A percentile compares a stretch with the other conserved stretches of the same genome.
phyloP scores from a whole-genome alignment of 805 yeast species.

The Barnettozyma siamensis region DNA sequence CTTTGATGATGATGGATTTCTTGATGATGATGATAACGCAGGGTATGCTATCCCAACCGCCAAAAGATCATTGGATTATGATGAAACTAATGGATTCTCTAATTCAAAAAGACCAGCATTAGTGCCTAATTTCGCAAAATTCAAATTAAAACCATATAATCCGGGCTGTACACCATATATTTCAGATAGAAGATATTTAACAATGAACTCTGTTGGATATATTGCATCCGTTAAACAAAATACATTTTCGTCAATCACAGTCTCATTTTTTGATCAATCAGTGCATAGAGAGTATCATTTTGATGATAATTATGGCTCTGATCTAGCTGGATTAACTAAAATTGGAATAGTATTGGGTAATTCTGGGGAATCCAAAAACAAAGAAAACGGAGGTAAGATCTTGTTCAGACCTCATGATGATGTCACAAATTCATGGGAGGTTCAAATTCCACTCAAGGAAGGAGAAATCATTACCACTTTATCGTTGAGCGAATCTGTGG shows the following conservation, averaged over 20 bases:
- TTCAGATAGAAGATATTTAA: slow-evolving; percentile 64
- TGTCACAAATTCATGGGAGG: slow-evolving; percentile 66
- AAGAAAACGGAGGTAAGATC: slow-evolving; percentile 37
- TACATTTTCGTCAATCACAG: slow-evolving; percentile 66
- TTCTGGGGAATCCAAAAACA: slow-evolving; percentile 30
- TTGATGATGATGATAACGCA: slow-evolving; percentile 56
- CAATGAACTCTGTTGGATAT: slow-evolving; percentile 78
- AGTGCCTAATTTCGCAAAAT: slow-evolving; percentile 11
- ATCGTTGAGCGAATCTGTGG: slow-evolving; percentile 55
- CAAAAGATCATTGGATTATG: slow-evolving; percentile 13
- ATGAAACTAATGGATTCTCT: not conserved
- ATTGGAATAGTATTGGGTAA: slow-evolving; percentile 61
- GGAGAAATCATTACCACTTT: slow-evolving; percentile 63
- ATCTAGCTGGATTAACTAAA: slow-evolving; percentile 66
- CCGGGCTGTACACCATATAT: slow-evolving; percentile 85
- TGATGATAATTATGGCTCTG: slow-evolving; percentile 65
- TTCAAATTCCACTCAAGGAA: slow-evolving; percentile 41
- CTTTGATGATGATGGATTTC: slow-evolving; percentile 46
- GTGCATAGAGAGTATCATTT: slow-evolving; percentile 78
- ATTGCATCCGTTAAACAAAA: slow-evolving; percentile 67
- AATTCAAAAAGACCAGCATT: slow-evolving; percentile 8
- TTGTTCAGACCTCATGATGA: slow-evolving; percentile 67
- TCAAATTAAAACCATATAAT: slow-evolving; percentile 58
- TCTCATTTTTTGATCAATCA: slow-evolving; percentile 78
- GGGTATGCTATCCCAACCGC: slow-evolving; percentile 15